Evolutionary conservation across 768 basidiomycete species (phyloP).

Genomic region (Collybia sordida): DNA sequence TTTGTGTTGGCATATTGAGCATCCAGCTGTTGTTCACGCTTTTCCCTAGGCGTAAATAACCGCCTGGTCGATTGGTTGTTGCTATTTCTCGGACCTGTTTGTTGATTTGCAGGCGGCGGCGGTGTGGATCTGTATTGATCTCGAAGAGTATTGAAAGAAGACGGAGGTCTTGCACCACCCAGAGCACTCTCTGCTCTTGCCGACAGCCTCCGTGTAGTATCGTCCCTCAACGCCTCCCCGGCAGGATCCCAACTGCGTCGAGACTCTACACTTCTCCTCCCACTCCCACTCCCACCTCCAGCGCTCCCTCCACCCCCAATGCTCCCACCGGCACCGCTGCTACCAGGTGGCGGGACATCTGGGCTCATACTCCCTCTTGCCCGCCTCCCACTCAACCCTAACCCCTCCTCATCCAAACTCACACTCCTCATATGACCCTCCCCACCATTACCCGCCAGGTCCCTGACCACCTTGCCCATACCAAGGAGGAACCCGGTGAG

Average conservation of each 20-base stretch:
- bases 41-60: constrained; percentile 58
- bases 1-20: constrained; percentile 3
- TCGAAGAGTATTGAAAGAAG: constrained; percentile 25
- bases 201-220: constrained; percentile 33
- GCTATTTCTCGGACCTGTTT: background rate
- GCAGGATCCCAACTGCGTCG: constrained; percentile 48
- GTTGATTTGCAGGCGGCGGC: constrained; percentile 14
- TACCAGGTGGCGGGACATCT: constrained; percentile 14
- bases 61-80: constrained; percentile 35
- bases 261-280: constrained; percentile 54
- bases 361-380: constrained; percentile 25
- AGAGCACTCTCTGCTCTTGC: constrained; percentile 35
- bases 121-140: constrained; percentile 23
- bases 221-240: constrained; percentile 54
- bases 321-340: constrained; percentile 12
- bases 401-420: constrained; percentile 53
- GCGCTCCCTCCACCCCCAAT: constrained; percentile 21
- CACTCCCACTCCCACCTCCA: constrained; percentile 32
- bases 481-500: constrained; percentile 78
- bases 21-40: constrained; percentile 39
- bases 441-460: constrained; percentile 34
- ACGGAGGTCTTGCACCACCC: constrained; percentile 30
- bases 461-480: constrained; percentile 67
- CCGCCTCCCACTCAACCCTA: constrained; percentile 28
- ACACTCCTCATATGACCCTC: constrained; percentile 47